Evolutionary conservation across 192 early-diverging fungal species (phyloP), one percentile per base, ranked within the genome.

Genomic region (Backusella tuberculispora): DNA sequence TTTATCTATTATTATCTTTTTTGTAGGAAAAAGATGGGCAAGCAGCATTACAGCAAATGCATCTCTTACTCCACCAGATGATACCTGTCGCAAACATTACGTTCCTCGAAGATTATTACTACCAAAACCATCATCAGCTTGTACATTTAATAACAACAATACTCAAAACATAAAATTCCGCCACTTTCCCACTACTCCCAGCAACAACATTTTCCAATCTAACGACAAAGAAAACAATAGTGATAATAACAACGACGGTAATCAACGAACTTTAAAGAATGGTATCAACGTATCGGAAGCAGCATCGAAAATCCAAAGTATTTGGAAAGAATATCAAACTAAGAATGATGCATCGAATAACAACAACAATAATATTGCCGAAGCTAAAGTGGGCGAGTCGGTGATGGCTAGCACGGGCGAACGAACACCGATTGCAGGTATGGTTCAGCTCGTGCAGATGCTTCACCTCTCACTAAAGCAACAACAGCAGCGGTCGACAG

Each of bases 391-490:
- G 38, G 69, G 46, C 44, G 40, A 45, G 8, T 24, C 64, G 19
- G 46, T 46, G 14, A 50, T 69, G 68, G 68, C 19, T 24, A 45
- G 42, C 14, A 69, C 44, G 21, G 67, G 37, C 41, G 13, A 46
- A 6, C 65, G 71, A 29, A 46, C 71, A n/a, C 50, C 76, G 12
- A 69, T 69, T 14, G 38, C 43, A 9, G 71, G 66, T 41, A 73
- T 78, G 71, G 47, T 73, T 10, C 71, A 78, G 34, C 12, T 78
- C 14, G 64, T 78, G 10, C 71, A 73, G 13, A 46, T 66, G 46
- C 63, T 78, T 37, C 76, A 78, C 24, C 44, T 40, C 12, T 73
- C 76, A 8, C 44, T 78, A 19, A 47, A 78, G 13, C 47, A 73
- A 44, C 76, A 73, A 60, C 63, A 78, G 45, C 15, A 56, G 26